A percentile compares a stretch with the other conserved stretches of the same genome.
These are phyloP conservation scores for Grifola frondosa DNA, from an alignment of 1,284 basidiomycete genomes.

Conservation along the genomic window DNA sequence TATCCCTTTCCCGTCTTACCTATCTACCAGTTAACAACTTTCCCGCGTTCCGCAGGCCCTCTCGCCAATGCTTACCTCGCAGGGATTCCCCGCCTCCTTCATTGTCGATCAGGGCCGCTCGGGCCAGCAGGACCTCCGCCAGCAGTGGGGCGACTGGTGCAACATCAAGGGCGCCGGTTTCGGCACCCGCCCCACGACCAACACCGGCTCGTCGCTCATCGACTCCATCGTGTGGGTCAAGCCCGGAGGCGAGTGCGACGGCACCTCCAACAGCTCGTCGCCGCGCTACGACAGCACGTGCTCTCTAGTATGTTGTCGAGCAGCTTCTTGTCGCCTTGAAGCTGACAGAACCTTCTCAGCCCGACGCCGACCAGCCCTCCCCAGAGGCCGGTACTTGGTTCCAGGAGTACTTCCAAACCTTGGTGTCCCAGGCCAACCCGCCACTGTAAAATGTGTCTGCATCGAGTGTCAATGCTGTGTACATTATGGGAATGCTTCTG, in stretches of 20 bases:
- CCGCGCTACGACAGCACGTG: conserved; percentile 59
- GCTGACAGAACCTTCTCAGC: conserved; percentile 27
- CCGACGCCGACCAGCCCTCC: conserved; percentile 53
- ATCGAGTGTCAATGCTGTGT: not conserved
- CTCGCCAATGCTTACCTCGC: conserved; percentile 42
- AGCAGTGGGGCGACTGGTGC: conserved; percentile 56
- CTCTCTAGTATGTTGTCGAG: conserved; percentile 42
- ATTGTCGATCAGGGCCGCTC: conserved; percentile 66
- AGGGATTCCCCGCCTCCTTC: conserved; percentile 60
- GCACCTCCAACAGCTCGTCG: conserved; percentile 59
- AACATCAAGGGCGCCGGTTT: conserved; percentile 65
- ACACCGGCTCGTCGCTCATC: conserved; percentile 53
- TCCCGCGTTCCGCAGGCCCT: conserved; percentile 38
- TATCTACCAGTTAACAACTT: not conserved
- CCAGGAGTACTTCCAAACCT: conserved; percentile 57
- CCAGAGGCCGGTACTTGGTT: conserved; percentile 67
- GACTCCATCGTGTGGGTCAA: conserved; percentile 70
- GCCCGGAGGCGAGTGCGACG: conserved; percentile 68
- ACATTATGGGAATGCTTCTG: no score
- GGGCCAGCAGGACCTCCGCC: conserved; percentile 59
- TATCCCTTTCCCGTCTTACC: not conserved
- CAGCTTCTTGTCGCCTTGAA: no score
- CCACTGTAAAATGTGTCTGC: conserved; percentile 38
- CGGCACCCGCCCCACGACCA: conserved; percentile 56
- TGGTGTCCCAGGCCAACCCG: conserved; percentile 55